A percentile compares a stretch with the other conserved stretches of the same genome.
These are phyloP conservation scores for Citrus unshiu DNA, from an alignment of 345 rosid species.

Conservation along the genomic window DNA sequence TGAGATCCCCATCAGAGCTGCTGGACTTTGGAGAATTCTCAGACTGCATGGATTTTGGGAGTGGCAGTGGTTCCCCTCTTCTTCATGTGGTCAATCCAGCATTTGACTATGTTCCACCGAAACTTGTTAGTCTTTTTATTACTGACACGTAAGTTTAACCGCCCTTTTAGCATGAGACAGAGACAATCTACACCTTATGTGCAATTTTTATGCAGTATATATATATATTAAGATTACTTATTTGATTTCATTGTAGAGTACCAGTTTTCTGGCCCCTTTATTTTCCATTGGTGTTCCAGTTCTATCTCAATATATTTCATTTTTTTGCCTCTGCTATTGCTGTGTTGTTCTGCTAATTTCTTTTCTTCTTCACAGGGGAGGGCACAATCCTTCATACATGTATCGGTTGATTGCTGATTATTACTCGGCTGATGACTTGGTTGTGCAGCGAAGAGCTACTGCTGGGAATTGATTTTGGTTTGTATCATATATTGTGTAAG, in stretches of 20 bases:
- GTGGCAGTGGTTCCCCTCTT: constrained; percentile 62
- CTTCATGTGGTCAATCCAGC: constrained; percentile 94
- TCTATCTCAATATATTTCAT: not conserved
- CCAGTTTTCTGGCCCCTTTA: not conserved
- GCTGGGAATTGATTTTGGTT: constrained; percentile 25
- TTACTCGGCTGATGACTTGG: constrained; percentile 96
- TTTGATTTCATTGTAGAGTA: not conserved
- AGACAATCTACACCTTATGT: not conserved
- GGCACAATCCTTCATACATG: constrained; percentile 97
- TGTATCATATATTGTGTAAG: constrained; percentile 10
- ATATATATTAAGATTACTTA: not conserved
- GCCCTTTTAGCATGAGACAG: not conserved
- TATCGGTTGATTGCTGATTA: constrained; percentile 94
- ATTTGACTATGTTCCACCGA: constrained; percentile 94
- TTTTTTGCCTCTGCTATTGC: not conserved
- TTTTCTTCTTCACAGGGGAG: constrained; percentile 60
- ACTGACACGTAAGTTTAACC: constrained; percentile 84
- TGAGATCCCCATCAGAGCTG: constrained; percentile 94
- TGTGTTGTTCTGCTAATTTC: not conserved
- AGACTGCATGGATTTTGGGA: constrained; percentile 84
- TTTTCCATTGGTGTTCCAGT: not conserved
- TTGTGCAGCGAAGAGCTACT: constrained; percentile 49
- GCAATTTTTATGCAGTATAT: too few species aligned
- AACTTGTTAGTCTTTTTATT: constrained; percentile 92
- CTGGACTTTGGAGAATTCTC: constrained; percentile 98